phyloP scores from a whole-genome alignment of 225 moss, liverwort and hornwort genomes.

The Straminergon stramineum region DNA sequence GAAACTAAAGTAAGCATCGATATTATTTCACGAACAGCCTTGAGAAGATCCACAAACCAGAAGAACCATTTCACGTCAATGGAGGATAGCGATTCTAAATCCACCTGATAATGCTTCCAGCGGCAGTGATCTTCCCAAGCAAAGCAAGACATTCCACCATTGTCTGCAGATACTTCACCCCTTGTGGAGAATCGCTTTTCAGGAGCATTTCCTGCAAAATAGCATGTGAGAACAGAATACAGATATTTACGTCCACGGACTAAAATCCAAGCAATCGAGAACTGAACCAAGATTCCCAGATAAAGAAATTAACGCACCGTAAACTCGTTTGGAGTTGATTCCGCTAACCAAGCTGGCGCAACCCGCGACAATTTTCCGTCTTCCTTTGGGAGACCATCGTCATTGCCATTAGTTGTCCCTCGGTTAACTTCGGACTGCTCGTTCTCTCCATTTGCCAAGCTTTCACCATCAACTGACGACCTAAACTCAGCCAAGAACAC shows the following conservation, averaged over 20 bases:
- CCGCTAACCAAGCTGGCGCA: conserved; percentile 85
- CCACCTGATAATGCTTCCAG: conserved; percentile 87
- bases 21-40: background rate
- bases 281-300: background rate
- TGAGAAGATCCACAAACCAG: background rate
- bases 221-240: background rate
- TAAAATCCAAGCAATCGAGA: background rate
- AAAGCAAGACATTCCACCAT: conserved; percentile 95
- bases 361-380: conserved; percentile 56
- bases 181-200: conserved; percentile 74
- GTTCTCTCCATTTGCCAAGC: conserved; percentile 65
- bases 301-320: conserved; percentile 40
- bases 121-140: conserved; percentile 90
- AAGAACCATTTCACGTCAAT: background rate
- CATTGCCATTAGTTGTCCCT: conserved; percentile 57
- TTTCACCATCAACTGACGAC: conserved; percentile 90
- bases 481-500: conserved; percentile 25
- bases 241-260: background rate
- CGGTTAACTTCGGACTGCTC: conserved; percentile 47
- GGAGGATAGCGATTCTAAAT: background rate
- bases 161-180: conserved; percentile 91
- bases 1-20: background rate
- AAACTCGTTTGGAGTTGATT: conserved; percentile 92
- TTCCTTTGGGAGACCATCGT: conserved; percentile 59
- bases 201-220: conserved; percentile 76